phyloP scores from a whole-genome alignment of 805 yeast species.

The Candida gorgasii region DNA sequence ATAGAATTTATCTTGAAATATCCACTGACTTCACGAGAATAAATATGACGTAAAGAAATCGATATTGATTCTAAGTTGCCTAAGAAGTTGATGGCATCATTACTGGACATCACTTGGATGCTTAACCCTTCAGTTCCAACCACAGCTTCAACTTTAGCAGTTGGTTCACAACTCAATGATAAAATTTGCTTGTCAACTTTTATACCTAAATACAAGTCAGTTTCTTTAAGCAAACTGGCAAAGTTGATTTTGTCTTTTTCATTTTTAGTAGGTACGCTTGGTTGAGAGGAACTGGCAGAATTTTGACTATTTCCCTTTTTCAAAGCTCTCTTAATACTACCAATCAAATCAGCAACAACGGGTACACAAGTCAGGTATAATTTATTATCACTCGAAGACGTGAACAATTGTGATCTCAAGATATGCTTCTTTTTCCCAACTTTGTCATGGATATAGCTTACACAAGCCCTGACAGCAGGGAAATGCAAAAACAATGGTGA shows the following conservation, averaged over 20 bases:
- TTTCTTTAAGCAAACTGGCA: slow-evolving; percentile 44
- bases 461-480: slow-evolving; percentile 66
- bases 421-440: slow-evolving; percentile 41
- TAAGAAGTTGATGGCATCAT: slow-evolving; percentile 43
- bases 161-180: slow-evolving; percentile 87
- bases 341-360: slow-evolving; percentile 59
- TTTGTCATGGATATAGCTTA: slow-evolving; percentile 50
- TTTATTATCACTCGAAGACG: slow-evolving; percentile 71
- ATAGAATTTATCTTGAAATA: slow-evolving; percentile 51
- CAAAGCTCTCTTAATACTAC: slow-evolving; percentile 51
- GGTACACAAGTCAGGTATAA: slow-evolving; percentile 79
- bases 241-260: slow-evolving; percentile 16
- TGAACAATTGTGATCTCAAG: slow-evolving; percentile 53
- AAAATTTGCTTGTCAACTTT: slow-evolving; percentile 72
- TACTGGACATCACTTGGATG: slow-evolving; percentile 55
- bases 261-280: background rate
- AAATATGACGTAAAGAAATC: slow-evolving; percentile 83
- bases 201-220: slow-evolving; percentile 64
- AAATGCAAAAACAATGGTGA: slow-evolving; percentile 63
- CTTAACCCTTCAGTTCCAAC: slow-evolving; percentile 72
- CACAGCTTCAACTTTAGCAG: slow-evolving; percentile 87
- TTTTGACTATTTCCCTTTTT: slow-evolving; percentile 11
- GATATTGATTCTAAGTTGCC: slow-evolving; percentile 55
- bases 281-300: background rate
- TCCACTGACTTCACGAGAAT: slow-evolving; percentile 87